Base-by-base conservation (phyloP, 2,329 filamentous ascomycete genomes). In the Ilyonectria robusta region DNA sequence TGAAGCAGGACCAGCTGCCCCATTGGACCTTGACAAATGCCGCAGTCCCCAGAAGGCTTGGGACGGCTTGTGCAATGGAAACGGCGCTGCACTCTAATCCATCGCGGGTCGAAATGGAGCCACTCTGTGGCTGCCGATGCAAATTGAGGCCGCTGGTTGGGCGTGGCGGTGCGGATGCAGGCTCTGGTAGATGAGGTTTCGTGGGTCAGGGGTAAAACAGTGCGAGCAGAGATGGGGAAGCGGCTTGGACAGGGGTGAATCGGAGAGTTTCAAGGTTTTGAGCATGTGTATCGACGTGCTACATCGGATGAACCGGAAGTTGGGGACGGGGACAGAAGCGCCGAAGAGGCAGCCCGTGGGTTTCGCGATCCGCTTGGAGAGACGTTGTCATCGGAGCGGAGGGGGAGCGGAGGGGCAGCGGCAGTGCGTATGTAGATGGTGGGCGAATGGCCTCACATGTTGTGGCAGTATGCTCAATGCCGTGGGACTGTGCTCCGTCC, bases 301-400 rank as follows among this genome's bases (percentile, higher is more conserved):
- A 74, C 71, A 68, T 75, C 59, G 70, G 71, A 75, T 75, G 70
- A 70, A 67, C 67, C 61, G 65, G 71, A 58, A 56, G 55, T 31
- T 57, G 57, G 62, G 48, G 55, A 59, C 40, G 31, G 15, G 11
- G 50, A 50, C 26, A 35, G 56, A 65, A 40, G 62, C 37, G 40
- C 31, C 26, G 48, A 48, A 19, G 58, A 60, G 50, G 40, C n/a
- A 62, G 31, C 42, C 59, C 21, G 42, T 62, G 40, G 17, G 37
- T 50, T 54, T 64, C 40, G 44, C 66, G 66, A 53, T 53, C 17
- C 31, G 37, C 21, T 47, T 35, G 50, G 19, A 23, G 9, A 23
- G 48, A 56, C 31, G 50, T 29, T 31, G 33, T 48, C 55, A 46
- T 53, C 44, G 50, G 51, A 60, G 51, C 48, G 31, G 51, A 21